Percentiles rank a stretch among this genome's conserved stretches.
phyloP scores from a whole-genome alignment of 1,284 basidiomycete species.

The Tranzscheliella williamsii region DNA sequence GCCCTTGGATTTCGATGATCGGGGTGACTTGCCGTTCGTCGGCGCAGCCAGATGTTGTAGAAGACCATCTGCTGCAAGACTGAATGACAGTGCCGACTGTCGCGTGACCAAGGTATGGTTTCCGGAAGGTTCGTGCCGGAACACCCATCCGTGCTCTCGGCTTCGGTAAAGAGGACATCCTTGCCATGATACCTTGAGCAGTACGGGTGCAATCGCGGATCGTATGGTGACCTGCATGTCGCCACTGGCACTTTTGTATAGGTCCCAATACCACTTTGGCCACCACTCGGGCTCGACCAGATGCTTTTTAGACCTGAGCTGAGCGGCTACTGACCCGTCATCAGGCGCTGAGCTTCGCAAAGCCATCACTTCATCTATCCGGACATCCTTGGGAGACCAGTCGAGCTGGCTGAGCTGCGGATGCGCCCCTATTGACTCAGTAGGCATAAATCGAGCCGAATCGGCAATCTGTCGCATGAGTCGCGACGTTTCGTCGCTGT shows the following conservation, averaged over 20 bases:
- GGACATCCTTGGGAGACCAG: constrained; percentile 33
- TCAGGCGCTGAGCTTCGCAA: constrained; percentile 5
- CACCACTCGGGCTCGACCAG: constrained; percentile 59
- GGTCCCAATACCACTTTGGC: constrained; percentile 98
- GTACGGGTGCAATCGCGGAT: constrained; percentile 78
- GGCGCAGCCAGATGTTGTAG: constrained; percentile 35
- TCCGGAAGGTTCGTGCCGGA: constrained; percentile 54
- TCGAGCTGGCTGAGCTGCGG: constrained; percentile 47
- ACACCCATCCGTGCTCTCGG: constrained; percentile 88
- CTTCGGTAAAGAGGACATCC: constrained; percentile 84
- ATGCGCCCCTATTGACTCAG: constrained; percentile 11
- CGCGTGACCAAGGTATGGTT: constrained; percentile 20
- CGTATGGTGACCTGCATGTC: constrained; percentile 81
- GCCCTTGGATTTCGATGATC: neutral
- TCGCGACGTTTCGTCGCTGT: constrained; percentile 6
- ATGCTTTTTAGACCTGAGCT: too few species aligned
- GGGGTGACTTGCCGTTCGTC: constrained; percentile 4
- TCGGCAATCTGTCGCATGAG: constrained; percentile 35
- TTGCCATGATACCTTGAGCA: constrained; percentile 85
- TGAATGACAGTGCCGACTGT: constrained; percentile 39
- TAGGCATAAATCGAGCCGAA: constrained; percentile 4
- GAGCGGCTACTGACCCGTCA: neutral
- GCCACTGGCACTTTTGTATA: constrained; percentile 63
- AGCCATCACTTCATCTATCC: constrained; percentile 17
- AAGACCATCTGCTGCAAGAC: constrained; percentile 34